Evolutionary conservation across 257 asterid species (phyloP).

Genomic region (Scutellaria barbata): DNA sequence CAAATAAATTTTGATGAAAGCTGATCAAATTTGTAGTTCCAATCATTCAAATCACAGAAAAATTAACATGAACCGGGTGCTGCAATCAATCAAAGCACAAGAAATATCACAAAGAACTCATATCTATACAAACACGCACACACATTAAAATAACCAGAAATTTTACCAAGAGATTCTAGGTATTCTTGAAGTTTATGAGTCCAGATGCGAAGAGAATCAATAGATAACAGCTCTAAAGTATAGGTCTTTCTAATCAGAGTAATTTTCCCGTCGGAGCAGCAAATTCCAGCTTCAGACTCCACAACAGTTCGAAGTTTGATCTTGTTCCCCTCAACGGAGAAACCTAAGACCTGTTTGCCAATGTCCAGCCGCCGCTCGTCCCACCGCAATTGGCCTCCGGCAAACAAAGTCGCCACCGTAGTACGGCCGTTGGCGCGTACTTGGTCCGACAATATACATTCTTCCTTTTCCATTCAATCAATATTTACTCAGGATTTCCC

Average conservation of each 20-base stretch:
- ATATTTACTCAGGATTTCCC: not conserved
- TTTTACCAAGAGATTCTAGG: constrained; percentile 71
- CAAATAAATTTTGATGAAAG: not conserved
- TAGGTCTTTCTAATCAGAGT: constrained; percentile 56
- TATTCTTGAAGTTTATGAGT: constrained; percentile 56
- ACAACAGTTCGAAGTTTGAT: constrained; percentile 60
- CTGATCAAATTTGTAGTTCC: constrained; percentile 20
- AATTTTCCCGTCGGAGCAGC: constrained; percentile 44
- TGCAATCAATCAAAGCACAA: constrained; percentile 7
- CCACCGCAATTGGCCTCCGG: constrained; percentile 70
- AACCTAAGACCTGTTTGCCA: constrained; percentile 77
- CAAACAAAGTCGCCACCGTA: constrained; percentile 52
- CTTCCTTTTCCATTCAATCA: constrained; percentile 45
- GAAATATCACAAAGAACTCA: not conserved
- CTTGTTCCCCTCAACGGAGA: constrained; percentile 57
- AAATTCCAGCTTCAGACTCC: constrained; percentile 48
- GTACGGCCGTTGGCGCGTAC: constrained; percentile 50
- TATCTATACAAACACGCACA: too few relatives aligned
- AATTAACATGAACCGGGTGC: not conserved
- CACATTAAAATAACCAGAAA: constrained; percentile 1
- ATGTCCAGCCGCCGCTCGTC: constrained; percentile 51
- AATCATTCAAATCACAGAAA: constrained; percentile 20
- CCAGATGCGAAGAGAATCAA: constrained; percentile 62
- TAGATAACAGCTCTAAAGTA: constrained; percentile 55
- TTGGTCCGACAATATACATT: constrained; percentile 55